These are phyloP conservation scores for Salix caprea DNA, from an alignment of 345 rosid species.

Conservation along the genomic window DNA sequence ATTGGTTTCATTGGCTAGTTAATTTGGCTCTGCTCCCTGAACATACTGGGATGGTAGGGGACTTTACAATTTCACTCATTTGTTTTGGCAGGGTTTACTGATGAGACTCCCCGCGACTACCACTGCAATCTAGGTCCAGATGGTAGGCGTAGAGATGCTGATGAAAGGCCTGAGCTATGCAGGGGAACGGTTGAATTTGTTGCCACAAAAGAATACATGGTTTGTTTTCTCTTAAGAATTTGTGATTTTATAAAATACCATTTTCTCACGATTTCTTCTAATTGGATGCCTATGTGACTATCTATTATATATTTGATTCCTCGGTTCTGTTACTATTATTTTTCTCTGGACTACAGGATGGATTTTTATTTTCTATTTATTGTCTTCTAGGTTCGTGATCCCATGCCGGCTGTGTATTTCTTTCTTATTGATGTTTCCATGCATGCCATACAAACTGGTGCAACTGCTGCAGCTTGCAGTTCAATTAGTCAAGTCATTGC, in stretches of 20 bases:
- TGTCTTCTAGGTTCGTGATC: constrained; percentile 80
- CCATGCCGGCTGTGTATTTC: constrained; percentile 95
- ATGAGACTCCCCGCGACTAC: constrained; percentile 82
- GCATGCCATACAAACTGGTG: constrained; percentile 93
- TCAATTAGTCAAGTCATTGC: constrained; percentile 86
- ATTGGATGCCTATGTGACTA: neutral
- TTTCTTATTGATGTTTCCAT: constrained; percentile 92
- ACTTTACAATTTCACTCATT: neutral
- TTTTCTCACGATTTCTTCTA: neutral
- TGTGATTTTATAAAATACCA: neutral
- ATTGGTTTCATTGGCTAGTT: neutral
- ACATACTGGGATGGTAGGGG: constrained; percentile 4
- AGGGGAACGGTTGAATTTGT: constrained; percentile 93
- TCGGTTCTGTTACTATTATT: neutral
- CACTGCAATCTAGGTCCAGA: constrained; percentile 87
- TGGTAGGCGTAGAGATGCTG: constrained; percentile 91
- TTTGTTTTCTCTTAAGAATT: constrained; percentile 25
- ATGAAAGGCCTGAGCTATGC: constrained; percentile 94
- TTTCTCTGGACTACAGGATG: neutral
- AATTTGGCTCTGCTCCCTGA: neutral
- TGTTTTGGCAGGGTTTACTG: constrained; percentile 59
- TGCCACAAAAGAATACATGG: constrained; percentile 92
- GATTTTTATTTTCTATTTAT: neutral
- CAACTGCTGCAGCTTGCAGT: constrained; percentile 97
- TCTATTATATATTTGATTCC: neutral